A percentile compares a stretch with the other conserved stretches of the same genome.
These are phyloP conservation scores for Auricularia cornea DNA, from an alignment of 768 basidiomycete species.

Conservation along the genomic window DNA sequence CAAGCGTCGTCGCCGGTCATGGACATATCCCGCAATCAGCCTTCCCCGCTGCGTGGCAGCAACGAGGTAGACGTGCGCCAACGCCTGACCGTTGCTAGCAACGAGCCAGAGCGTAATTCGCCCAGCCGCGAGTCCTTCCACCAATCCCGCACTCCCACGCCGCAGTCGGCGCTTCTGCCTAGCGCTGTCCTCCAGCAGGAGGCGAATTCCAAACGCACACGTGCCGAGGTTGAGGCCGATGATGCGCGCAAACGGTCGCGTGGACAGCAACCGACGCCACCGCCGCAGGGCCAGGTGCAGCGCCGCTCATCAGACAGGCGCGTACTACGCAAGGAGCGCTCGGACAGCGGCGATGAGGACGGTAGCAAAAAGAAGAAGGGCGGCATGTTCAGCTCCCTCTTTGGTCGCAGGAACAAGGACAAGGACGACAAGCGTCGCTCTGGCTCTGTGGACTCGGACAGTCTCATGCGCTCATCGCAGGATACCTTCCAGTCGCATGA, in stretches of 20 bases:
- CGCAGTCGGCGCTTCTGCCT: slow-evolving; percentile 24
- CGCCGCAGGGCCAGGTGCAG: background rate
- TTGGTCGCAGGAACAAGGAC: slow-evolving; percentile 31
- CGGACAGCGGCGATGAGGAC: slow-evolving; percentile 20
- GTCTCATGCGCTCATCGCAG: slow-evolving; percentile 31
- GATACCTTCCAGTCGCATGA: background rate
- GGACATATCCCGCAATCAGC: slow-evolving; percentile 29
- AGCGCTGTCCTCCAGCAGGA: slow-evolving; percentile 27
- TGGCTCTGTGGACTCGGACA: slow-evolving; percentile 31
- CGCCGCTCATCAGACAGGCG: background rate
- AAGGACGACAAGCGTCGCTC: slow-evolving; percentile 39
- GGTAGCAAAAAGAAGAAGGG: slow-evolving; percentile 38
- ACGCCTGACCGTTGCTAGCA: background rate
- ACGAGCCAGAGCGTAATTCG: background rate
- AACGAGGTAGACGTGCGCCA: background rate
- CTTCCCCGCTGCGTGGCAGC: slow-evolving; percentile 33
- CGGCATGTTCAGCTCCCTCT: slow-evolving; percentile 21
- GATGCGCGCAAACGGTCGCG: slow-evolving; percentile 28
- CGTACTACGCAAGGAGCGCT: slow-evolving; percentile 35
- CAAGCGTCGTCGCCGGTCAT: slow-evolving; percentile 16
- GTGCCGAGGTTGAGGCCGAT: slow-evolving; percentile 35
- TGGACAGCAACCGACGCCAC: background rate
- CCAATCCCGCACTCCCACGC: slow-evolving; percentile 4
- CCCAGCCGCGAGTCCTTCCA: slow-evolving; percentile 20
- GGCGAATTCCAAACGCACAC: background rate